Percentiles rank a stretch among this genome's conserved stretches.
These are phyloP conservation scores for Dothiorella sarmentorum DNA, from an alignment of 2,329 filamentous ascomycete species.

Conservation along the genomic window DNA sequence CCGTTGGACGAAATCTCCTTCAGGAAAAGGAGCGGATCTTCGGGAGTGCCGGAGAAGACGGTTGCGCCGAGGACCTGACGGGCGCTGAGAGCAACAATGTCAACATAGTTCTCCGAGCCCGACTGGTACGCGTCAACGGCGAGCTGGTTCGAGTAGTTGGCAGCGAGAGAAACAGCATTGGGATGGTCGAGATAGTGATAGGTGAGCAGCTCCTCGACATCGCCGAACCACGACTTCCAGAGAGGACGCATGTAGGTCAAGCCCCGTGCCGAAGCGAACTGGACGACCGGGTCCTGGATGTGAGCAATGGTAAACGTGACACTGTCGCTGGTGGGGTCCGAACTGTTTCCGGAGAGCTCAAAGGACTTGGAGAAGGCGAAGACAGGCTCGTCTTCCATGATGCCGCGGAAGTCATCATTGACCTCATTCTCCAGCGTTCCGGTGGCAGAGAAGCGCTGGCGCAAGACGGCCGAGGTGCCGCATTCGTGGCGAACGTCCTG, in stretches of 20 bases:
- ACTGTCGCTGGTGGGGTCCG: conserved; percentile 35
- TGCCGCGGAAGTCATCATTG: conserved; percentile 63
- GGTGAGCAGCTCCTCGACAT: conserved; percentile 59
- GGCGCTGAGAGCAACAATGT: conserved; percentile 73
- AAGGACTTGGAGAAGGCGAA: conserved; percentile 63
- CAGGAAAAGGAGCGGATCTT: conserved; percentile 71
- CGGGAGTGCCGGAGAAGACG: conserved; percentile 67
- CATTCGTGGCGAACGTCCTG: conserved; percentile 63
- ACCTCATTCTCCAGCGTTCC: conserved; percentile 64
- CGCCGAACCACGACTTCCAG: conserved; percentile 72
- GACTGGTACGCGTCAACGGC: conserved; percentile 69
- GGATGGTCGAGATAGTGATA: conserved; percentile 76
- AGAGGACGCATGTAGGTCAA: conserved; percentile 74
- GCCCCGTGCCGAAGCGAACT: conserved; percentile 73
- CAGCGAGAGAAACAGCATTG: conserved; percentile 60
- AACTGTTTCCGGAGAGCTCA: conserved; percentile 26
- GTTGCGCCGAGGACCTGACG: conserved; percentile 78
- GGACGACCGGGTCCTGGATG: conserved; percentile 73
- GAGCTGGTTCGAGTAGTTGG: conserved; percentile 71
- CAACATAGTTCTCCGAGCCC: conserved; percentile 70
- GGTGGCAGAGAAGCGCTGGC: conserved; percentile 65
- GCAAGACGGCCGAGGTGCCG: conserved; percentile 63
- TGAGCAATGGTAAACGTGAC: conserved; percentile 73
- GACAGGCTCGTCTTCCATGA: conserved; percentile 75
- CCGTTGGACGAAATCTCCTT: conserved; percentile 86